These are phyloP conservation scores for Trifolium dubium DNA, from an alignment of 306 rosid genomes.

Conservation along the genomic window DNA sequence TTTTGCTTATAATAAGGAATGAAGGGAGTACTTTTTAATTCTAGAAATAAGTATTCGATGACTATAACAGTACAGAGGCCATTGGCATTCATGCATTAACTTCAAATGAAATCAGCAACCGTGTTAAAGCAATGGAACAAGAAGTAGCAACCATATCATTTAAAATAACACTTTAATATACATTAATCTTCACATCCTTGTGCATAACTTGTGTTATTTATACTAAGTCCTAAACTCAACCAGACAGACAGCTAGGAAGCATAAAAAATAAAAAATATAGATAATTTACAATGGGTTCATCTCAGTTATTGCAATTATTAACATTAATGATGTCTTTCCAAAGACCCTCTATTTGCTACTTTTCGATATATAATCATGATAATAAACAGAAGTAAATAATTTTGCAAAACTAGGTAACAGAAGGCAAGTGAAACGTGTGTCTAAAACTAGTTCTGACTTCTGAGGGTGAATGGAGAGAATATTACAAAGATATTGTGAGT, in stretches of 20 bases:
- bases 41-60: slow-evolving; percentile 15
- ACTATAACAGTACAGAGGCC: slow-evolving; percentile 33
- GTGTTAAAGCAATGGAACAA: slow-evolving; percentile 17
- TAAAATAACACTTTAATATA: slow-evolving; percentile 20
- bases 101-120: slow-evolving; percentile 18
- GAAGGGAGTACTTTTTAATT: no score
- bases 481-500: slow-evolving; percentile 54
- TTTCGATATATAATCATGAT: slow-evolving; percentile 22
- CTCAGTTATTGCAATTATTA: slow-evolving; percentile 35
- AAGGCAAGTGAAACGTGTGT: slow-evolving; percentile 20
- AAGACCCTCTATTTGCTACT: slow-evolving; percentile 25
- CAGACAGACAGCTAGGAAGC: slow-evolving; percentile 20
- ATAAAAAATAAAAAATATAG: slow-evolving; percentile 27
- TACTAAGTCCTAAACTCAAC: slow-evolving; percentile 20
- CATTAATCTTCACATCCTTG: slow-evolving; percentile 20
- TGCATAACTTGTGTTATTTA: slow-evolving; percentile 17
- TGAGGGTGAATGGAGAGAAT: slow-evolving; percentile 47
- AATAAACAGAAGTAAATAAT: slow-evolving; percentile 22
- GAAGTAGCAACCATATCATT: slow-evolving; percentile 32
- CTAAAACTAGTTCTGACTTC: slow-evolving; percentile 46
- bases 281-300: slow-evolving; percentile 22
- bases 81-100: slow-evolving; percentile 34
- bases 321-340: neutral
- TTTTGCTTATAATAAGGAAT: no score
- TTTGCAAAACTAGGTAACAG: slow-evolving; percentile 24